Conservation (phyloP, 169 alveolate genomes). For the Babesia bigemina region DNA sequence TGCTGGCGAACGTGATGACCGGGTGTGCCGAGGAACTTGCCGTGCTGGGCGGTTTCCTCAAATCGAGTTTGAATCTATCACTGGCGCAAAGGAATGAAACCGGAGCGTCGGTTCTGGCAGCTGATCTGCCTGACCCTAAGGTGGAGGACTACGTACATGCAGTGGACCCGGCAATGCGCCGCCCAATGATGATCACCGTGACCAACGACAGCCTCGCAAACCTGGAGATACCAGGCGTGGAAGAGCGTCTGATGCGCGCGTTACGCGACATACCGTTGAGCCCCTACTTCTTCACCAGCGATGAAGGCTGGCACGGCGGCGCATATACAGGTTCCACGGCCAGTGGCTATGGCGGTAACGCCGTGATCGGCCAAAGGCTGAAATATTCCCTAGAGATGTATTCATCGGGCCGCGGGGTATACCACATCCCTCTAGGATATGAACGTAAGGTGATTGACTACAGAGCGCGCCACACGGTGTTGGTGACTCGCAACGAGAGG, state of each 20-base stretch:
- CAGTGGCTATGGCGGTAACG: not conserved
- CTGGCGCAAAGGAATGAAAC: not conserved
- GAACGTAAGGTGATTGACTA: slow-evolving; percentile 37
- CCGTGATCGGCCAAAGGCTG: slow-evolving; percentile 31
- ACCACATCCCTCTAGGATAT: slow-evolving; percentile 44
- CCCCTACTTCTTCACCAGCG: slow-evolving; percentile 29
- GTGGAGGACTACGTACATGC: slow-evolving; percentile 9
- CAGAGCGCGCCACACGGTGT: slow-evolving; percentile 36
- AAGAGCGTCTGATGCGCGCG: slow-evolving; percentile 27
- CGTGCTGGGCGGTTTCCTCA: slow-evolving; percentile 30
- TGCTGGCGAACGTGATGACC: slow-evolving; percentile 55
- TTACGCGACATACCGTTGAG: slow-evolving; percentile 38
- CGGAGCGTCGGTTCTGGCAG: not conserved
- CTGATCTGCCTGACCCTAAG: slow-evolving; percentile 9
- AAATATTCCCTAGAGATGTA: slow-evolving; percentile 16
- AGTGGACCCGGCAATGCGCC: not conserved
- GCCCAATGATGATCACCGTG: slow-evolving; percentile 47
- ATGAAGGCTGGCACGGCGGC: not conserved
- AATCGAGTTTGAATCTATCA: slow-evolving; percentile 1
- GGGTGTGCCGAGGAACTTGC: slow-evolving; percentile 49
- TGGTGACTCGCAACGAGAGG: not conserved
- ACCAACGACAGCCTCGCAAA: slow-evolving; percentile 56
- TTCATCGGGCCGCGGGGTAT: not conserved
- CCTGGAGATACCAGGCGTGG: slow-evolving; percentile 42
- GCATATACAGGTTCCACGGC: not conserved